A percentile compares a stretch with the other conserved stretches of the same genome.
These are phyloP conservation scores for Imleria badia DNA, from an alignment of 768 basidiomycete species.

Conservation along the genomic window DNA sequence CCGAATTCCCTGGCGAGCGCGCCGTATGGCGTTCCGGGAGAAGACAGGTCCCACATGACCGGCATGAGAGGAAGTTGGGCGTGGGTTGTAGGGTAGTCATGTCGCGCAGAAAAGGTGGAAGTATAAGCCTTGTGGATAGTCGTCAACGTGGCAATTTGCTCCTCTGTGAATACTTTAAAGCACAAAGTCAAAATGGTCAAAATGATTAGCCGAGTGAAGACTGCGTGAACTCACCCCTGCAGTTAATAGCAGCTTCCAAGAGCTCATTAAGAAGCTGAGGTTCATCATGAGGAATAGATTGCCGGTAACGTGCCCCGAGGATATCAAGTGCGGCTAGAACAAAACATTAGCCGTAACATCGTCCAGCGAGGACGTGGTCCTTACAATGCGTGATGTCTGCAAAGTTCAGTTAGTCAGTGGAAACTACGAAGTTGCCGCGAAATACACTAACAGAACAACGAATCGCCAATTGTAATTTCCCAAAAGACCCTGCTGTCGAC, in stretches of 20 bases:
- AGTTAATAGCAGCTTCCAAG: slow-evolving; percentile 47
- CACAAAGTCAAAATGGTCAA: slow-evolving; percentile 8
- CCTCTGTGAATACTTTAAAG: slow-evolving; percentile 57
- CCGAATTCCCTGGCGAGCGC: slow-evolving; percentile 75
- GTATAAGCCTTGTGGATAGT: slow-evolving; percentile 41
- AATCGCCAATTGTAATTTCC: slow-evolving; percentile 59
- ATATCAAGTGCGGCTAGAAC: slow-evolving; percentile 52
- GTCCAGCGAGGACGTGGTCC: neutral
- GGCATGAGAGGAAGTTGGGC: slow-evolving; percentile 15
- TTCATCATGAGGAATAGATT: slow-evolving; percentile 34
- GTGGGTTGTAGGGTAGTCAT: slow-evolving; percentile 2
- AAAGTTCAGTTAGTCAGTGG: slow-evolving; percentile 7
- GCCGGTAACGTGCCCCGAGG: slow-evolving; percentile 50
- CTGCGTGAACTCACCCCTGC: slow-evolving; percentile 56
- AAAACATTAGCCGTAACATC: slow-evolving; percentile 24
- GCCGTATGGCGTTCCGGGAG: slow-evolving; percentile 35
- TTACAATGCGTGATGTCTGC: slow-evolving; percentile 39
- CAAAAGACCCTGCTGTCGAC: slow-evolving; percentile 76
- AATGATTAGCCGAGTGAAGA: slow-evolving; percentile 13
- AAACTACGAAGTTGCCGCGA: neutral
- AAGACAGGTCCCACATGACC: slow-evolving; percentile 20
- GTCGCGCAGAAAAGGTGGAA: slow-evolving; percentile 17
- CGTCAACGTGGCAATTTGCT: slow-evolving; percentile 51
- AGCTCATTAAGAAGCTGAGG: slow-evolving; percentile 45
- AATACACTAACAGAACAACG: slow-evolving; percentile 58